Evolutionary conservation across 169 alveolate species (phyloP).

Genomic region (Amoebophrya sp.): DNA sequence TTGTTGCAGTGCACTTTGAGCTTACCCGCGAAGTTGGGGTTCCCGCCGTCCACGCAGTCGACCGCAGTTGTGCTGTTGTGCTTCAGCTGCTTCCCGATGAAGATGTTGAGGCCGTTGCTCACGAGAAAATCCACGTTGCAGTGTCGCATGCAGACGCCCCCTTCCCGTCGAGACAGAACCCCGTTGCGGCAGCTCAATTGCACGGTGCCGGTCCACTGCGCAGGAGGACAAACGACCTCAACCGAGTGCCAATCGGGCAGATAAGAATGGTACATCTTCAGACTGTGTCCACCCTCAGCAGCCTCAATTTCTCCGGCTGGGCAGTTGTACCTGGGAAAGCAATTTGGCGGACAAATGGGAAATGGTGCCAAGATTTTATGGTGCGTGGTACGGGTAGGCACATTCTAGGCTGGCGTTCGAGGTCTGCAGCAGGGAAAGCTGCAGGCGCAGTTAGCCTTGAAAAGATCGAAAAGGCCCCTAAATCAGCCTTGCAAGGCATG

Average conservation of each 20-base stretch:
- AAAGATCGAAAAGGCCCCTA: too few relatives aligned
- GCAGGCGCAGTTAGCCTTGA: too few relatives aligned
- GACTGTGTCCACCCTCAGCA: neutral
- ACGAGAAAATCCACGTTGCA: neutral
- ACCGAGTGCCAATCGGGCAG: slow-evolving; percentile 8
- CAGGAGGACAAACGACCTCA: neutral
- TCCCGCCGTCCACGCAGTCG: neutral
- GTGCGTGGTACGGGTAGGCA: too few relatives aligned
- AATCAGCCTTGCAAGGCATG: too few relatives aligned
- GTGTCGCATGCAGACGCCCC: slow-evolving; percentile 17
- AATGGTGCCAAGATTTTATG: too few relatives aligned
- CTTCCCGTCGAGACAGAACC: neutral
- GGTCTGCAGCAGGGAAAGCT: too few relatives aligned
- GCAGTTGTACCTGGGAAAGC: slow-evolving; percentile 2
- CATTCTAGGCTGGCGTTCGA: too few relatives aligned
- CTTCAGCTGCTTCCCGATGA: neutral
- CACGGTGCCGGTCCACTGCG: slow-evolving; percentile 2
- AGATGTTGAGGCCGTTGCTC: neutral
- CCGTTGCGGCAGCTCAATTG: slow-evolving; percentile 13
- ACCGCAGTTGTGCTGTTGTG: neutral
- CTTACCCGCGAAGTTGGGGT: slow-evolving; percentile 15
- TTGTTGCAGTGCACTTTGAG: neutral
- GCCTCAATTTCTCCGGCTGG: neutral
- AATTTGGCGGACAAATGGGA: too few relatives aligned
- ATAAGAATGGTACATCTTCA: neutral